Evolutionary conservation across 2,329 filamentous ascomycete genomes (phyloP).

Genomic region (Colletotrichum siamense): DNA sequence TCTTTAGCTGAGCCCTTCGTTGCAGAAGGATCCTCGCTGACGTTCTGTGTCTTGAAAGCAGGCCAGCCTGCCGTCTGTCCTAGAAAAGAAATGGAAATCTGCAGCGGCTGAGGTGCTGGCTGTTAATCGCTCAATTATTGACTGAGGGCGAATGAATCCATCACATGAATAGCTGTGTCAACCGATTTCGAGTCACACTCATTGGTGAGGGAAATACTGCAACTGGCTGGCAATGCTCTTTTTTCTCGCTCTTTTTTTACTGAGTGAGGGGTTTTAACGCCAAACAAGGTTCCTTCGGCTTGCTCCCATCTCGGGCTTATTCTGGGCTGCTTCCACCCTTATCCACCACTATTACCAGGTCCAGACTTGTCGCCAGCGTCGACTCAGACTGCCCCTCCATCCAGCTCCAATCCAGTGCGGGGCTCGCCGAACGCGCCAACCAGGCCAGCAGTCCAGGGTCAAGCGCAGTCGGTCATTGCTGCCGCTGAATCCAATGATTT

Average conservation of each 20-base stretch:
- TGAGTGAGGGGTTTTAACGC: constrained; percentile 17
- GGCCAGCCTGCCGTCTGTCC: neutral
- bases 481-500: neutral
- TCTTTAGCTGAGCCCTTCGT: neutral
- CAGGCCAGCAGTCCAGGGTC: neutral
- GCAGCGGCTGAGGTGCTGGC: neutral
- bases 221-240: neutral
- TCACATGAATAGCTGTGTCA: neutral
- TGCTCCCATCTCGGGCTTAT: constrained; percentile 19
- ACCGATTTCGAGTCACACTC: neutral
- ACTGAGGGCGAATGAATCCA: neutral
- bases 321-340: constrained; percentile 18
- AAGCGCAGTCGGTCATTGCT: neutral
- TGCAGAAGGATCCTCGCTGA: constrained; percentile 10
- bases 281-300: constrained; percentile 9
- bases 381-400: constrained; percentile 2
- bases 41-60: neutral
- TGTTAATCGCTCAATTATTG: constrained; percentile 8
- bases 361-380: constrained; percentile 11
- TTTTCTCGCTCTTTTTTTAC: constrained; percentile 9
- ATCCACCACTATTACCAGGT: constrained; percentile 7
- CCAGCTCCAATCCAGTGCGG: constrained; percentile 10
- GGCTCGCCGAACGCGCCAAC: neutral
- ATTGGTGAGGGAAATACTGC: constrained; percentile 17
- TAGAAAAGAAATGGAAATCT: neutral